Base-by-base conservation (phyloP, 345 rosid species). In the Dipteronia sinensis region DNA sequence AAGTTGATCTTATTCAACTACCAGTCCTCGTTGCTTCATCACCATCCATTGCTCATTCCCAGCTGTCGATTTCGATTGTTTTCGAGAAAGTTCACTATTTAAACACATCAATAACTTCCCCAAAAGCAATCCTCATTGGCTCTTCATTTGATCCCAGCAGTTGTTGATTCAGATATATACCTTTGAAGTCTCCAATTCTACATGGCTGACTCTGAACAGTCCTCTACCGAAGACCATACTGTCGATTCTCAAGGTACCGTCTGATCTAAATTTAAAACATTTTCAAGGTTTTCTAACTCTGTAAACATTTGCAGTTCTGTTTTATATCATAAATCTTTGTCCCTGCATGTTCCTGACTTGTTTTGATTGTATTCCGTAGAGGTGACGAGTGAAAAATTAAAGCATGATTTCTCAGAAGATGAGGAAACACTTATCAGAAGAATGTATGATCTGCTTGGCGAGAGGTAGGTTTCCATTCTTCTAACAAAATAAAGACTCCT, bases 381-480 rank as follows among this genome's bases (percentile, higher is more conserved):
- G 74, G 86, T 83, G 71, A 73, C 77, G 25, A 88, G 81, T 72
- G 65, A 67, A 34, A 80, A 80, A 62, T 78, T 84, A 47, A 85
- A 83, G 75, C 77, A 49, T 7, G 80, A 84, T 53, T 85, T 88
- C 83, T 90, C 90, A 1, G 87, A 84, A 58, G 91, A 90, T 69
- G 93, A 86, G 79, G 91, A 88, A 78, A 74, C 82, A 27, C 91
- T 85, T n/a, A 69, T 88, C 17, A 81, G 79, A 55, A 84, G 91
- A 83, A 85, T 90, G 93, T 88, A 71, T 59, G 83, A 90, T 75
- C 83, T 89, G 25, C 85, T 88, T 72, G 91, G 91, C 77, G 88
- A 85, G 67, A 86, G 91, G 91, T 85, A 4, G 11, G 22, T 44
- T 44, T 72, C 17, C 11, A 46, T 23, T 27, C 15, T 25, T 62